Base-by-base conservation (phyloP, 1,284 basidiomycete genomes). In the Mycocalia duriaeana region DNA sequence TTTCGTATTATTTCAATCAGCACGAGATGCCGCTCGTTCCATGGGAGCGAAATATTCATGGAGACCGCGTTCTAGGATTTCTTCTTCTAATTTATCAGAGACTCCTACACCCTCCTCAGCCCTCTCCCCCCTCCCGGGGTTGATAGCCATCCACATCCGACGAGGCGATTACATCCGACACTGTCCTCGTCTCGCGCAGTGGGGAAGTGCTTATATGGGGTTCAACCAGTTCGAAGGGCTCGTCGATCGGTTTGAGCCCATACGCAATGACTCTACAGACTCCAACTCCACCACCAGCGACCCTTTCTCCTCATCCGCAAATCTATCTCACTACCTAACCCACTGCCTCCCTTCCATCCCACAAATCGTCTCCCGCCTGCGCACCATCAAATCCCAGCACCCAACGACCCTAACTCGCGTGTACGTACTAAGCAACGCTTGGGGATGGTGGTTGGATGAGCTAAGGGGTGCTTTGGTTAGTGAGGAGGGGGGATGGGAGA, bases 261-360 rank as follows among this genome's bases (percentile, higher is more conserved):
- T 8, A 31, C n/a, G 28, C 8, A 31, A 31, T 31, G 28, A n/a
- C 28, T 31, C 9, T 31, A 57, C 60, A 1, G 45, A 40, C 16
- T 53, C 8, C 28, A 31, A 9, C 28, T 31, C 28, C 28, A 8
- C 11, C 36, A 18, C 39, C 18, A 53, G 46, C n/a, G n/a, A n/a
- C n/a, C n/a, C n/a, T n/a, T n/a, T n/a, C n/a, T n/a, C n/a, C n/a
- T n/a, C n/a, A n/a, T n/a, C n/a, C n/a, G n/a, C n/a, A n/a, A 14
- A 54, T 47, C 3, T 49, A 53, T 16, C 16, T 25, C 66, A 71
- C 49, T 84, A 85, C 61, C 58, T 75, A 24, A 52, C 59, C 23
- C 82, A 79, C 49, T 88, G 86, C 55, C 67, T 78, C 35, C 85
- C 85, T 0, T 65, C 64, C 2, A 70, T 79, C 24, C 54, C 63